These are phyloP conservation scores for Arachnopeziza araneosa DNA, from an alignment of 2,329 filamentous ascomycete genomes.

Conservation along the genomic window DNA sequence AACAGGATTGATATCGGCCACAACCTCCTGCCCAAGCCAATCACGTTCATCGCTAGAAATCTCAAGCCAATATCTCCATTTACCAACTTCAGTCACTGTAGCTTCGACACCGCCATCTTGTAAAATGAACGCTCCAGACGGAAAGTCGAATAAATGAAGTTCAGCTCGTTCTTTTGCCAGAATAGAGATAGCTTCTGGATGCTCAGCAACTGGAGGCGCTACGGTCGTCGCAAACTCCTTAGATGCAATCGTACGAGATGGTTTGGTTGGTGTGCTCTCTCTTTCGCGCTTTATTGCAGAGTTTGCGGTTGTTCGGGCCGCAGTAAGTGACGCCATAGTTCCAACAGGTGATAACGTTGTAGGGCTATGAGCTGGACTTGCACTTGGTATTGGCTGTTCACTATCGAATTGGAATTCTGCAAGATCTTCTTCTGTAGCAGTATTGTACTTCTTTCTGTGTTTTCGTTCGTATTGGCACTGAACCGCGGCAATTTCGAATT, in stretches of 20 bases:
- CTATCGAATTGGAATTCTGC: constrained; percentile 73
- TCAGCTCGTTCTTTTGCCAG: constrained; percentile 74
- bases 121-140: constrained; percentile 71
- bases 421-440: constrained; percentile 76
- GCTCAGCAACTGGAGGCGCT: constrained; percentile 52
- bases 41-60: constrained; percentile 69
- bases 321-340: constrained; percentile 18
- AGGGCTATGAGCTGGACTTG: constrained; percentile 54
- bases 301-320: constrained; percentile 36
- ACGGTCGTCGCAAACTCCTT: constrained; percentile 45
- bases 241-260: constrained; percentile 19
- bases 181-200: constrained; percentile 66
- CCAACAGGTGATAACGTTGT: constrained; percentile 30
- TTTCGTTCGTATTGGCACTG: constrained; percentile 98
- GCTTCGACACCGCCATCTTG: constrained; percentile 58
- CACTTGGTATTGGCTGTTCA: constrained; percentile 58
- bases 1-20: constrained; percentile 91
- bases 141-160: constrained; percentile 89
- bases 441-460: constrained; percentile 72
- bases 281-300: constrained; percentile 37
- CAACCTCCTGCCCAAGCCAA: constrained; percentile 81
- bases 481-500: constrained; percentile 76
- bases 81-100: constrained; percentile 77
- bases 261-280: constrained; percentile 24
- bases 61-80: constrained; percentile 95